A percentile compares a stretch with the other conserved stretches of the same genome.
These are phyloP conservation scores for Forsythia viridissima DNA, from an alignment of 257 asterid genomes.

Conservation along the genomic window DNA sequence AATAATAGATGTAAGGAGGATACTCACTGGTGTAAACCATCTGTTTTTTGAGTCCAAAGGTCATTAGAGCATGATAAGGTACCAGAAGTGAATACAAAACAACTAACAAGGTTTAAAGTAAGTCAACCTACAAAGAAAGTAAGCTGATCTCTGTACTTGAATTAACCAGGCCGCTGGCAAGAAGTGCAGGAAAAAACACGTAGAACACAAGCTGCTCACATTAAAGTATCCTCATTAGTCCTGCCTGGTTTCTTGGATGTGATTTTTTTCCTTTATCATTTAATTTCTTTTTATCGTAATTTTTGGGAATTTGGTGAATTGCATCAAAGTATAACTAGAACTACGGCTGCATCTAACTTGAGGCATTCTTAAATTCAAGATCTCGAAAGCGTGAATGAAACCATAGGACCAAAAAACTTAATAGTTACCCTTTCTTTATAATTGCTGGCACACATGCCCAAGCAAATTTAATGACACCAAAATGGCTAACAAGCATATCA, in stretches of 20 bases:
- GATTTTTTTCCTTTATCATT: too few species aligned
- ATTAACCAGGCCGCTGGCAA: constrained; percentile 39
- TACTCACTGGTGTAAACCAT: constrained; percentile 44
- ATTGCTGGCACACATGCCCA: too few species aligned
- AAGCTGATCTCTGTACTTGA: constrained; percentile 35
- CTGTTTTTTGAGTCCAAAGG: constrained; percentile 16
- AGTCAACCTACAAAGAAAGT: constrained; percentile 33
- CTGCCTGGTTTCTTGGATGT: not conserved
- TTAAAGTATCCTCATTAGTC: constrained; percentile 18
- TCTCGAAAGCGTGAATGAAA: too few species aligned
- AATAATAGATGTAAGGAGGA: constrained; percentile 34
- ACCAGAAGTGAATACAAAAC: not conserved
- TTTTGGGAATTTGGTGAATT: too few species aligned
- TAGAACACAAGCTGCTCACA: constrained; percentile 42
- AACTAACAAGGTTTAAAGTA: not conserved
- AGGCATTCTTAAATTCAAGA: too few species aligned
- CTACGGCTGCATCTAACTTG: too few species aligned
- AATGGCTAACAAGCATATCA: not conserved
- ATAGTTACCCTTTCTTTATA: too few species aligned
- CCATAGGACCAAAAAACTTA: too few species aligned
- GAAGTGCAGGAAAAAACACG: constrained; percentile 41
- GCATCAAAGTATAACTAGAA: too few species aligned
- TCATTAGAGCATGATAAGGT: not conserved
- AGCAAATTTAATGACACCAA: not conserved
- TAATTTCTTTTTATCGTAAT: too few species aligned